Conservation (phyloP, 306 rosid genomes). For the Dryas alaskensis region DNA sequence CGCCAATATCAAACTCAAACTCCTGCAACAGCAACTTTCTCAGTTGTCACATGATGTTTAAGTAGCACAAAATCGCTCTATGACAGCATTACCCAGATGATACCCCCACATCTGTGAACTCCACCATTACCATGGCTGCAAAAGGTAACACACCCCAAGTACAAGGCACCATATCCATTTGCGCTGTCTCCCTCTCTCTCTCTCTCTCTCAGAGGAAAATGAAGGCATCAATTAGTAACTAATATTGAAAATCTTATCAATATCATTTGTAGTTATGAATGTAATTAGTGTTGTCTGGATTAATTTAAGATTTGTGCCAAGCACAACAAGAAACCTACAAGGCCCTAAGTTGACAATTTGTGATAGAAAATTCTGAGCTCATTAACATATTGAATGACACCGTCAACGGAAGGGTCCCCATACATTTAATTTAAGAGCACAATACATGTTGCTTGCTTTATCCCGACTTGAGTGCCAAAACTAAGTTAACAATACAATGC, state of each 20-base stretch:
- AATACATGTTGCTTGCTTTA: no score
- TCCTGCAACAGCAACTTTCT: conserved; percentile 3
- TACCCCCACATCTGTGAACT: conserved; percentile 16
- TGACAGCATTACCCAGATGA: neutral
- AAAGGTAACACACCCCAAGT: neutral
- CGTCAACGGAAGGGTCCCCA: no score
- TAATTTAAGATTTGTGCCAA: neutral
- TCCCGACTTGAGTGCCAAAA: no score
- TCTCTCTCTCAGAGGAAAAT: neutral
- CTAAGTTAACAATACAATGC: no score
- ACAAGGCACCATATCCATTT: neutral
- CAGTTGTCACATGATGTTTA: neutral
- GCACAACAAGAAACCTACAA: neutral
- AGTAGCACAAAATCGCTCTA: neutral
- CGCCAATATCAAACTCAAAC: neutral
- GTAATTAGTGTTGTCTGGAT: neutral
- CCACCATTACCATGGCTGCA: conserved; percentile 12
- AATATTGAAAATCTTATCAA: no score
- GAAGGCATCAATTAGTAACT: no score
- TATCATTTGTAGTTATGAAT: no score
- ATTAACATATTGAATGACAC: no score
- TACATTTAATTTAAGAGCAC: no score
- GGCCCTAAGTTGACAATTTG: neutral
- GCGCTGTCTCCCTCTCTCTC: neutral
- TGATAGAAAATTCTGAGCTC: no score